Evolutionary conservation across 441 rosid genomes (phyloP).

Genomic region (Populus hybrid): DNA sequence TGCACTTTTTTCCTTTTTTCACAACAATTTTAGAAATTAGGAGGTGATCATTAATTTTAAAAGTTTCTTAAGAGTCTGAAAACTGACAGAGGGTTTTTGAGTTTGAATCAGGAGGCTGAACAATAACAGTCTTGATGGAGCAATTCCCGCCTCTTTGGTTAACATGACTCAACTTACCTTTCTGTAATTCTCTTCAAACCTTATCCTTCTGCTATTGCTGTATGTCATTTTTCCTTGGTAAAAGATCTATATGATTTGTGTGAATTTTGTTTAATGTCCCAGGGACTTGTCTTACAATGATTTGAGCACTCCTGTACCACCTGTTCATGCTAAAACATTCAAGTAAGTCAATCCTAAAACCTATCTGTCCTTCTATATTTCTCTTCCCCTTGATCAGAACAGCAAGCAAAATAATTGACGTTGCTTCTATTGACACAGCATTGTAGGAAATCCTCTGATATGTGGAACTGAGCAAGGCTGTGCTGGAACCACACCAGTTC

Average conservation of each 20-base stretch:
- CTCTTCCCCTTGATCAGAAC: conserved; percentile 13
- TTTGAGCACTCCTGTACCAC: conserved; percentile 73
- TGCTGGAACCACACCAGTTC: conserved; percentile 57
- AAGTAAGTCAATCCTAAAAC: conserved; percentile 48
- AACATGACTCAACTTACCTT: conserved; percentile 82
- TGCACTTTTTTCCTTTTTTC: background rate
- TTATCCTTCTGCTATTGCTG: background rate
- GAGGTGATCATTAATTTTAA: background rate
- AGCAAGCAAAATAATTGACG: conserved; percentile 4
- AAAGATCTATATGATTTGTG: background rate
- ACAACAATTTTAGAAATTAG: background rate
- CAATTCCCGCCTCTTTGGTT: conserved; percentile 66
- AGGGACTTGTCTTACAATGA: conserved; percentile 92
- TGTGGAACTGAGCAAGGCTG: conserved; percentile 77
- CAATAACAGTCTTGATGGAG: conserved; percentile 72
- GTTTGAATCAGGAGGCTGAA: conserved; percentile 72
- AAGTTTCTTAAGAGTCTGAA: conserved; percentile 2
- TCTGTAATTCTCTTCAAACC: conserved; percentile 53
- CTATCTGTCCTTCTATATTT: background rate
- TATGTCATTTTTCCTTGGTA: background rate
- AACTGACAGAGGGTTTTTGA: background rate
- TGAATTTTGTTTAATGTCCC: conserved; percentile 13
- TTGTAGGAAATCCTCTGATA: conserved; percentile 81
- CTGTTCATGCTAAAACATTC: conserved; percentile 74
- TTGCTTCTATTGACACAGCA: conserved; percentile 40